phyloP scores from a whole-genome alignment of 306 rosid genomes.

The Cucurbita maxima region DNA sequence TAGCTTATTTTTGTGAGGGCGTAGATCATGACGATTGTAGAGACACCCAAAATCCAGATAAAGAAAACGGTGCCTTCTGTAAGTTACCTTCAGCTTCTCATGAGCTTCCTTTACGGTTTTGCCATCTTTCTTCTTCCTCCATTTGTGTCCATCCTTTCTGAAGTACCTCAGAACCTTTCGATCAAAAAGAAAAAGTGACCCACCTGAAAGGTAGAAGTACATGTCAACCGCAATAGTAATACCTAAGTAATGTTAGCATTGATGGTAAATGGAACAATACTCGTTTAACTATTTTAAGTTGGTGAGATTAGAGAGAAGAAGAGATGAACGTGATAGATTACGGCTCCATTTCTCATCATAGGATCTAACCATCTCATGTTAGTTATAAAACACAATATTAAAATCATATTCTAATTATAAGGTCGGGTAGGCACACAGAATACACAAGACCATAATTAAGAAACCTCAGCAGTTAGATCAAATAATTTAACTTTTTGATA shows the following conservation, averaged over 20 bases:
- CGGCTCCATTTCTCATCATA: background rate
- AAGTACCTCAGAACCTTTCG: constrained; percentile 82
- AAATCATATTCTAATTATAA: background rate
- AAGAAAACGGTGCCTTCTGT: constrained; percentile 1
- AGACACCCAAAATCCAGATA: constrained; percentile 3
- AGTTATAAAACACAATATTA: background rate
- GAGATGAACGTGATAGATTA: background rate
- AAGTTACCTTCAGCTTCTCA: constrained; percentile 75
- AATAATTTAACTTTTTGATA: no score
- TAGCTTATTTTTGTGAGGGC: background rate
- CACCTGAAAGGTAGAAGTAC: constrained; percentile 35
- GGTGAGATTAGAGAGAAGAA: background rate
- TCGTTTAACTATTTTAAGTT: background rate
- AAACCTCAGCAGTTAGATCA: no score
- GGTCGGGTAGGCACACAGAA: background rate
- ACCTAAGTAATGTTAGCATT: background rate
- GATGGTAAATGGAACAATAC: background rate
- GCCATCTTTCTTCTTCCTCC: constrained; percentile 91
- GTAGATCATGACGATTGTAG: background rate
- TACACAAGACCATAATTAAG: no score
- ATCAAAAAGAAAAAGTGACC: constrained; percentile 81
- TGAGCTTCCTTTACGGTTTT: constrained; percentile 92
- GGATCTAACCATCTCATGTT: background rate
- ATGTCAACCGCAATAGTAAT: background rate
- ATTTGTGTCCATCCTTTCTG: constrained; percentile 85